Percentiles rank a stretch among this genome's conserved stretches.
Conservation (phyloP, 495 filamentous ascomycete species). For the Neurospora sp. region DNA sequence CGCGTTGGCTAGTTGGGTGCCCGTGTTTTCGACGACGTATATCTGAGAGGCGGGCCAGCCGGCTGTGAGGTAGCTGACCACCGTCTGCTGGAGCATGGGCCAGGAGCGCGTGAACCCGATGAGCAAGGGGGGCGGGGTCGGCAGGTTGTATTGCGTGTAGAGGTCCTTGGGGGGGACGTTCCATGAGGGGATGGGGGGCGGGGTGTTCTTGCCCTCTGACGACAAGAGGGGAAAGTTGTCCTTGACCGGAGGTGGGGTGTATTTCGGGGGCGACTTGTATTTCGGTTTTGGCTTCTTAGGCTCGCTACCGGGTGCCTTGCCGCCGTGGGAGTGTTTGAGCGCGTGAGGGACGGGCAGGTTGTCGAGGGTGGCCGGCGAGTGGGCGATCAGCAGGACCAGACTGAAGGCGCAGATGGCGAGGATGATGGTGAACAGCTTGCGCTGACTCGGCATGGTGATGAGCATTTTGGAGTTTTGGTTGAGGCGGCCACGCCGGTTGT, state of each 20-base stretch:
- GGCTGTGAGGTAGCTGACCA: slow-evolving; percentile 49
- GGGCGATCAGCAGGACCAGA: not conserved
- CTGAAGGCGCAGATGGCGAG: not conserved
- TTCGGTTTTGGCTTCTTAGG: slow-evolving; percentile 5
- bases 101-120: slow-evolving; percentile 53
- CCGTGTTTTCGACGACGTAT: slow-evolving; percentile 55
- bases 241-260: slow-evolving; percentile 22
- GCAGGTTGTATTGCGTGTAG: slow-evolving; percentile 26
- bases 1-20: slow-evolving; percentile 46
- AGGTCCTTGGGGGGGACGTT: slow-evolving; percentile 27
- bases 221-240: slow-evolving; percentile 31
- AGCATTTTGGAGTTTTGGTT: not conserved
- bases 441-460: slow-evolving; percentile 2
- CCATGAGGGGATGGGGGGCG: slow-evolving; percentile 36
- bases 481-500: not conserved
- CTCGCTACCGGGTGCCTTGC: not conserved
- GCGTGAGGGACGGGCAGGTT: not conserved
- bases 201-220: slow-evolving; percentile 11
- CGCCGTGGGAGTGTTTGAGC: not conserved
- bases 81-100: slow-evolving; percentile 49
- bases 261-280: slow-evolving; percentile 28
- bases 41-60: slow-evolving; percentile 54
- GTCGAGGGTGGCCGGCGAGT: not conserved
- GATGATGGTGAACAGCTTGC: not conserved
- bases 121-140: slow-evolving; percentile 38